Conservation (phyloP, 2,329 filamentous ascomycete species). For the Elsinoe fawcettii region DNA sequence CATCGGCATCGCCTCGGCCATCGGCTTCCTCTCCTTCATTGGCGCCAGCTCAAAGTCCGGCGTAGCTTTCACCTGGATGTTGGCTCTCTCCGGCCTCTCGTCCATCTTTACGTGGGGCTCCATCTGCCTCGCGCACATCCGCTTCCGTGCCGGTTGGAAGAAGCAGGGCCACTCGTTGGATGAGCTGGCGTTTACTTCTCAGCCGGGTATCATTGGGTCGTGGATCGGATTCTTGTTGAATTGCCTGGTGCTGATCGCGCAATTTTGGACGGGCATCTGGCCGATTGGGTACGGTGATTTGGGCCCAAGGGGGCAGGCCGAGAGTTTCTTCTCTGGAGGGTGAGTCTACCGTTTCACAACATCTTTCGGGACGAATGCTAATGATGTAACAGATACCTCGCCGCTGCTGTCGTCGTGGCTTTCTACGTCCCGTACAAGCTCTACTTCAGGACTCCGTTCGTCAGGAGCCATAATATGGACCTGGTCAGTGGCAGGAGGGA, state of each 20-base stretch:
- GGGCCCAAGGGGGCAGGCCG: constrained; percentile 18
- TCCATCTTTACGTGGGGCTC: constrained; percentile 74
- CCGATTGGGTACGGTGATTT: constrained; percentile 22
- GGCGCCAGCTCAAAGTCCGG: constrained; percentile 46
- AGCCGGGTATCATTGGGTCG: constrained; percentile 54
- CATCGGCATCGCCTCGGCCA: constrained; percentile 56
- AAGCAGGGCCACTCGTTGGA: constrained; percentile 56
- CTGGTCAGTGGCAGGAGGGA: constrained; percentile 12
- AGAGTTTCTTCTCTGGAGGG: constrained; percentile 23
- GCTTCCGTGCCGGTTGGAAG: constrained; percentile 75
- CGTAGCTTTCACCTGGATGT: constrained; percentile 69
- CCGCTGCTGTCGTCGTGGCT: constrained; percentile 28
- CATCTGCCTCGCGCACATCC: constrained; percentile 86
- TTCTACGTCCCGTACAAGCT: constrained; percentile 29
- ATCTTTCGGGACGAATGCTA: constrained; percentile 12
- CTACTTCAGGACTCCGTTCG: constrained; percentile 21
- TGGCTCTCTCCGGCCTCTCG: constrained; percentile 64
- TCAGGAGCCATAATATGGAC: constrained; percentile 12
- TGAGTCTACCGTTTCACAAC: neutral
- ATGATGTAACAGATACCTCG: constrained; percentile 25
- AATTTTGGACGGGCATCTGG: constrained; percentile 23
- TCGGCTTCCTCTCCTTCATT: constrained; percentile 73
- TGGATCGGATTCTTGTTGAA: constrained; percentile 54
- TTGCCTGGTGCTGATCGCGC: constrained; percentile 46
- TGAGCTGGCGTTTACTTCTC: constrained; percentile 57